Conservation (phyloP, 2,329 filamentous ascomycete species). For the Geoglossum cookeanum region DNA sequence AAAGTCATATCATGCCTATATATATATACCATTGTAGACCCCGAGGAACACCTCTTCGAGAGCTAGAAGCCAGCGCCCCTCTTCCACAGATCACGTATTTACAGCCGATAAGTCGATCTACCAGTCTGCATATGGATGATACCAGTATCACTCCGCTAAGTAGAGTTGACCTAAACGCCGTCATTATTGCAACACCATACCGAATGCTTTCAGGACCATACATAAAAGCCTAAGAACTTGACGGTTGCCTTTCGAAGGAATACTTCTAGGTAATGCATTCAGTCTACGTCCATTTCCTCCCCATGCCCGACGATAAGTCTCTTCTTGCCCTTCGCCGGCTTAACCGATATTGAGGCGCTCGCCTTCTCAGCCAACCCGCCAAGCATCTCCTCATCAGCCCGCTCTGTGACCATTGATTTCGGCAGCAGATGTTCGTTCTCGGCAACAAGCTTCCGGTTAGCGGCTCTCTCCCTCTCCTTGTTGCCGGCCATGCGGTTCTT, state of each 20-base stretch:
- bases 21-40: background rate
- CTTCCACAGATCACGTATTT: background rate
- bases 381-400: slow-evolving; percentile 12
- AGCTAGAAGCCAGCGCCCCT: background rate
- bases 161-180: background rate
- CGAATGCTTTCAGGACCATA: background rate
- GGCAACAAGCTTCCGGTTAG: slow-evolving; percentile 71
- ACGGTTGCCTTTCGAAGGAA: background rate
- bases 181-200: background rate
- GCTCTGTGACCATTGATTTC: slow-evolving; percentile 18
- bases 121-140: background rate
- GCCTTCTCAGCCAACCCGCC: slow-evolving; percentile 24
- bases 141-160: background rate
- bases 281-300: slow-evolving; percentile 28
- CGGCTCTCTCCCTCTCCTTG: slow-evolving; percentile 58
- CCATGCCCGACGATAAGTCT: slow-evolving; percentile 25
- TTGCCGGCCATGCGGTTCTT: slow-evolving; percentile 86
- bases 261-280: slow-evolving; percentile 8
- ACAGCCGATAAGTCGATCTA: background rate
- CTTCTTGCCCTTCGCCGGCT: slow-evolving; percentile 24
- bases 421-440: slow-evolving; percentile 87
- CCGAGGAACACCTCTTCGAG: too few relatives aligned
- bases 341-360: slow-evolving; percentile 19
- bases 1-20: background rate
- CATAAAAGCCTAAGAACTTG: background rate